Percentiles rank a stretch among this genome's conserved stretches.
phyloP scores from a whole-genome alignment of 441 rosid species.

The Adansonia gregorii region DNA sequence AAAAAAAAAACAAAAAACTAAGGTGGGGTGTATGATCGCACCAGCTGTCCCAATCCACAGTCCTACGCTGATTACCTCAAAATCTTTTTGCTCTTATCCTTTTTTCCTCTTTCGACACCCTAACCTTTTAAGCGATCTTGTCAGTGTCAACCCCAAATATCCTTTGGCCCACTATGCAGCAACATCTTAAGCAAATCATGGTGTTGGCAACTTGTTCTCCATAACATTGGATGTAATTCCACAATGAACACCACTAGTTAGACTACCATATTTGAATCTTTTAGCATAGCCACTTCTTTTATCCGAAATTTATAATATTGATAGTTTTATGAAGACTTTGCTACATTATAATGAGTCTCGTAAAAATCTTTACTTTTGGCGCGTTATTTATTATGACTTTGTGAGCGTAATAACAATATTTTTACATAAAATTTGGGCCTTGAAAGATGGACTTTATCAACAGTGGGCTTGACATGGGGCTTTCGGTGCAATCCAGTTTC shows the following conservation, averaged over 20 bases:
- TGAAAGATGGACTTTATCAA: neutral
- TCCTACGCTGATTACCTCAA: conserved; percentile 15
- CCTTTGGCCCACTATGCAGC: neutral
- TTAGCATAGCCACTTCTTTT: too few relatives aligned
- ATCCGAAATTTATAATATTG: too few relatives aligned
- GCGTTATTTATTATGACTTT: too few relatives aligned
- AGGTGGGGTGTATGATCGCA: neutral
- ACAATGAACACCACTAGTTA: neutral
- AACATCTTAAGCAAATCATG: neutral
- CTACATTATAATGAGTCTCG: too few relatives aligned
- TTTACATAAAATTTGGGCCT: neutral
- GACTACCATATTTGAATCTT: too few relatives aligned
- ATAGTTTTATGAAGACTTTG: too few relatives aligned
- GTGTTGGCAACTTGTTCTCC: neutral
- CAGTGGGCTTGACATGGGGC: conserved; percentile 10
- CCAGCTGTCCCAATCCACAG: neutral
- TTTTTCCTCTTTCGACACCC: neutral
- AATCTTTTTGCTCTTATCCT: conserved; percentile 2
- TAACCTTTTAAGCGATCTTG: neutral
- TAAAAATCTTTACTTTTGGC: too few relatives aligned
- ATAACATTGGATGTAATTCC: neutral
- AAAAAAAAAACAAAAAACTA: neutral
- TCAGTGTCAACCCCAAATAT: neutral
- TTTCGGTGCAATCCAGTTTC: neutral
- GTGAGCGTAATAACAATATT: too few relatives aligned